Evolutionary conservation across 2,329 filamentous ascomycete genomes (phyloP), one percentile per base, ranked within the genome.

Genomic region (Colletotrichum scovillei): DNA sequence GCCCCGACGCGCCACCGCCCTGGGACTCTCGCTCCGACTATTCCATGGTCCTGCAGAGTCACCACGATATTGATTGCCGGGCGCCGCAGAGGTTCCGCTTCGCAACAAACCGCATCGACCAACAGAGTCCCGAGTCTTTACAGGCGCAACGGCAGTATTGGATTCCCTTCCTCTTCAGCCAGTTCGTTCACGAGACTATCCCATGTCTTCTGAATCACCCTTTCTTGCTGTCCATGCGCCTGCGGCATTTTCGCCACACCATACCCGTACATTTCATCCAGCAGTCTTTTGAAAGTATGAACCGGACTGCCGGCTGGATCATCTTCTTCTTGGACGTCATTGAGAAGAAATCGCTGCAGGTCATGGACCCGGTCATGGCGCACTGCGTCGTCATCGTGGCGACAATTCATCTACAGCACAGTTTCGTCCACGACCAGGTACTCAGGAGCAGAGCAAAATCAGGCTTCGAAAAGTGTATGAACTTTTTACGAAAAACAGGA

Each of bases 221-320:
- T 0, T 83, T 89, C n/a, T 78, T 89, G 2, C 77, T 89, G 4
- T 88, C 87, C 0, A 80, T 89, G 49, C 82, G 86, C n/a, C 80
- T 89, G 4, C 83, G 86, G n/a, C 87, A 85, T 42, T 88, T 88
- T 74, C 84, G 86, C 46, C 84, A 84, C 49, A 86, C 84, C 3
- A 87, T 89, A 53, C 88, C 88, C 0, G 86, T 89, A 63, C 86
- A 88, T 1, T 89, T 89, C 24, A 82, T 89, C 1, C 87, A 88
- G 60, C 86, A 88, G 74, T 88, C 86, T 0, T 86, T 86, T 14
- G 87, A 89, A 67, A 80, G 87, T 30, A 87, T 88, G 32, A 84
- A 84, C 0, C 85, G 84, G 0, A 87, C 89, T 73, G 86, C 86
- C 0, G 85, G 84, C 0, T 89, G 88, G 88, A 87, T 89, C 30